Evolutionary conservation across 306 rosid species (phyloP), one percentile per base, ranked within the genome.

Genomic region (Sicyos edulis): DNA sequence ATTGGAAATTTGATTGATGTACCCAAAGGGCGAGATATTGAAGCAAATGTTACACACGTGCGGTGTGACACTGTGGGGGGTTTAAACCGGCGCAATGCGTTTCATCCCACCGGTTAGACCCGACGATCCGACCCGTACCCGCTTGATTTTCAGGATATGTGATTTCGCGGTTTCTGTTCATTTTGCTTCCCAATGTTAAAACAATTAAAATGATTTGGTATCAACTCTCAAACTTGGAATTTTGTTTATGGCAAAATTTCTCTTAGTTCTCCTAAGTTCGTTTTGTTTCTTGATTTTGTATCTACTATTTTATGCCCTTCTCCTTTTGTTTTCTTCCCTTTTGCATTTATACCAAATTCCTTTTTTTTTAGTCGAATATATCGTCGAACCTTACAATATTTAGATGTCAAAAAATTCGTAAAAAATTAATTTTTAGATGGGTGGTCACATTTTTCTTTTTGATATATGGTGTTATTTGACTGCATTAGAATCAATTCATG

Each of bases 91-190:
- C 53, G 54, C 51, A 66, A 11, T 20, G 54, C 26, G 34, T 34
- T 66, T 8, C 17, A 10, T 66, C 71, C 54, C 44, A 54, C 16
- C 37, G 71, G 37, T 20, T 66, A 45, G 54, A 45, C 37, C 26
- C 54, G 12, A 45, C 71, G 71, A 45, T 66, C 54, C 71, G 71
- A 66, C 71, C 54, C 71, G 71, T 19, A 20, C 54, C 54, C 71
- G 71, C 34, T 66, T 11, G 11, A 45, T 19, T 66, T 45, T 26
- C 37, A 32, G 37, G 37, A 32, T 32, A 32, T 32, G 37, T 32
- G 37, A 32, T 32, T 32, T 32, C 37, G 37, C 6, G 37, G 37
- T 32, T 32, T 32, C 8, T n/a, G 6, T 61, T 32, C 15, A 29
- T 17, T 37, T 34, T 62, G 14, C 22, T 32, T 16, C 22, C 8